Evolutionary conservation across 257 asterid genomes (phyloP).

Genomic region (Nicotiana tabacum): DNA sequence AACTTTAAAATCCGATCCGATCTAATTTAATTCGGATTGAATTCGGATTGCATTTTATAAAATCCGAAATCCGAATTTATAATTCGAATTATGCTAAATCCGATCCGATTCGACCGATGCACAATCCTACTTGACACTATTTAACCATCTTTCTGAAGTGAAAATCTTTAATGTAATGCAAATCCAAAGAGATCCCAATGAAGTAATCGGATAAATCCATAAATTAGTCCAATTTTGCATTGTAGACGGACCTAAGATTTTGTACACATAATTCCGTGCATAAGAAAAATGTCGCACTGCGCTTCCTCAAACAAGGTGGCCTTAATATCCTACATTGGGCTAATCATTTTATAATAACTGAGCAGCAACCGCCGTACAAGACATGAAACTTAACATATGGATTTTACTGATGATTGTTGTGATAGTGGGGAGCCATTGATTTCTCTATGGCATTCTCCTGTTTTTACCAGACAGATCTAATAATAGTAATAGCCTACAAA

Average conservation of each 20-base stretch:
- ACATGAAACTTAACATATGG: conserved; percentile 1
- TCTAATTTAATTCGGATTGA: too few species aligned
- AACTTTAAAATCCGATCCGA: too few species aligned
- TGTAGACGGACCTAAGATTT: too few species aligned
- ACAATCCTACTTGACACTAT: background rate
- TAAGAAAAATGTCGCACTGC: too few species aligned
- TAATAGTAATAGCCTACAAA: background rate
- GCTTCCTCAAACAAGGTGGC: background rate
- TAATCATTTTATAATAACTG: background rate
- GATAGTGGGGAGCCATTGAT: background rate
- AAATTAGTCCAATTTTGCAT: too few species aligned
- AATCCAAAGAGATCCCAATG: background rate
- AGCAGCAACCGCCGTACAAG: background rate
- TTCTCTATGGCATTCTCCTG: background rate
- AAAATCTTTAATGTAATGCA: background rate
- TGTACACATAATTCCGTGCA: too few species aligned
- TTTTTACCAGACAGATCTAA: background rate
- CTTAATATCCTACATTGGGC: background rate
- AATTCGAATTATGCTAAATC: too few species aligned
- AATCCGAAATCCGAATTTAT: too few species aligned
- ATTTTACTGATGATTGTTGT: background rate
- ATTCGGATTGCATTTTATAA: too few species aligned
- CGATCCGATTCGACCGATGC: too few species aligned
- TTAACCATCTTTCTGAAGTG: background rate
- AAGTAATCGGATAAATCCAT: background rate